phyloP scores from a whole-genome alignment of 768 basidiomycete species.

The Lyophyllum shimeji region DNA sequence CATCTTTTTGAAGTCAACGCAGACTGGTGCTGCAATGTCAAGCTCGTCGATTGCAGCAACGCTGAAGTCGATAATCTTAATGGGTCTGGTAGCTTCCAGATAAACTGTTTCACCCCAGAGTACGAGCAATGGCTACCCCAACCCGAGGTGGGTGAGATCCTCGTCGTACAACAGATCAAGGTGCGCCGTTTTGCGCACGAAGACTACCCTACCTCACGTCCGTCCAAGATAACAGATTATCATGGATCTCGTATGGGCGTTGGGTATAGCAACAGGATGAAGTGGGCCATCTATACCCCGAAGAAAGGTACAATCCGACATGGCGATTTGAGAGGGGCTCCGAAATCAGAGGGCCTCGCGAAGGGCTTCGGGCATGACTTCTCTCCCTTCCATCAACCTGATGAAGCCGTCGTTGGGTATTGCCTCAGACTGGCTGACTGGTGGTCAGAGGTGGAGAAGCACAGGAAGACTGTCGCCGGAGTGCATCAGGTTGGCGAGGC shows the following conservation, averaged over 20 bases:
- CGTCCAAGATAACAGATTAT: slow-evolving; percentile 31
- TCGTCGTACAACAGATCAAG: slow-evolving; percentile 52
- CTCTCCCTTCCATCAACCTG: slow-evolving; percentile 45
- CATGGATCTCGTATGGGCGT: slow-evolving; percentile 32
- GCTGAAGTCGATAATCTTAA: slow-evolving; percentile 25
- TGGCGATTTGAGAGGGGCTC: slow-evolving; percentile 35
- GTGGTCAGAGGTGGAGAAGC: slow-evolving; percentile 42
- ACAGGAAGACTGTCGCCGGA: slow-evolving; percentile 12
- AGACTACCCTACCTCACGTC: not conserved
- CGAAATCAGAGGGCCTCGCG: slow-evolving; percentile 31
- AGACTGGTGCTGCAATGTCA: slow-evolving; percentile 50
- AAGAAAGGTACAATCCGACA: slow-evolving; percentile 34
- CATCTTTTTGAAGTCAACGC: not conserved
- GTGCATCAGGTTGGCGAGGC: slow-evolving; percentile 21
- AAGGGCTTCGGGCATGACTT: slow-evolving; percentile 39
- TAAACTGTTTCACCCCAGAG: slow-evolving; percentile 54
- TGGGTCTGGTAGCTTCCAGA: slow-evolving; percentile 24
- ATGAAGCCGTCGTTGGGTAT: slow-evolving; percentile 38
- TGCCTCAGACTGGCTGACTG: slow-evolving; percentile 46
- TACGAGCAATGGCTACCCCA: slow-evolving; percentile 51
- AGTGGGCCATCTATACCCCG: slow-evolving; percentile 57
- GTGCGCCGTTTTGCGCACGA: slow-evolving; percentile 25
- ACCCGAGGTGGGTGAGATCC: slow-evolving; percentile 44
- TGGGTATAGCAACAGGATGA: slow-evolving; percentile 46
- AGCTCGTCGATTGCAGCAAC: slow-evolving; percentile 54